Evolutionary conservation across 1,139 yeast species (phyloP).

Genomic region (Kodamaea plutei): DNA sequence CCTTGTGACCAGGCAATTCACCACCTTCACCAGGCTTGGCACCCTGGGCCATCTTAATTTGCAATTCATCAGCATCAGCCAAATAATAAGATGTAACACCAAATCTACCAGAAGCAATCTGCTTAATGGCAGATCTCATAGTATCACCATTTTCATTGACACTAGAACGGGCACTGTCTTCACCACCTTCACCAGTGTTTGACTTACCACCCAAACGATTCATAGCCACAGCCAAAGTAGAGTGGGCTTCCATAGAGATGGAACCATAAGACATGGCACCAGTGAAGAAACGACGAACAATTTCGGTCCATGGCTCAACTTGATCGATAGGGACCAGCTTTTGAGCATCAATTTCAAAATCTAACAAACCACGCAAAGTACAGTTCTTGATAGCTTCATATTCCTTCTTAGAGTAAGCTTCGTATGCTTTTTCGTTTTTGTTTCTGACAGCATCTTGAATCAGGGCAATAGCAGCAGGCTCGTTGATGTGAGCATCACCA

Average conservation of each 20-base stretch:
- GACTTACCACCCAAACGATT: slow-evolving; percentile 96
- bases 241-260: slow-evolving; percentile 96
- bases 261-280: slow-evolving; percentile 99
- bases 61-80: slow-evolving; percentile 95
- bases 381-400: slow-evolving; percentile 89
- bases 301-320: slow-evolving; percentile 99
- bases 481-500: slow-evolving; percentile 92
- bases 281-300: slow-evolving; percentile 93
- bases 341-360: slow-evolving; percentile 72
- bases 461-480: slow-evolving; percentile 91
- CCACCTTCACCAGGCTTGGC: slow-evolving; percentile 99
- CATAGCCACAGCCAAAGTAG: slow-evolving; percentile 97
- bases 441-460: slow-evolving; percentile 96
- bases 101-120: slow-evolving; percentile 95
- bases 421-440: slow-evolving; percentile 91
- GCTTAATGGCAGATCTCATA: slow-evolving; percentile 97
- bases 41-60: slow-evolving; percentile 98
- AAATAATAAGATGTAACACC: slow-evolving; percentile 95
- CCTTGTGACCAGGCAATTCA: slow-evolving; percentile 95
- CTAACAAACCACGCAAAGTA: slow-evolving; percentile 89
- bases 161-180: slow-evolving; percentile 86
- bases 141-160: slow-evolving; percentile 87
- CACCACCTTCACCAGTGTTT: slow-evolving; percentile 99
- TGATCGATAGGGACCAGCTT: slow-evolving; percentile 88
- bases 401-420: slow-evolving; percentile 83